Evolutionary conservation across 768 basidiomycete species (phyloP).

Genomic region (Suillus alpinus): DNA sequence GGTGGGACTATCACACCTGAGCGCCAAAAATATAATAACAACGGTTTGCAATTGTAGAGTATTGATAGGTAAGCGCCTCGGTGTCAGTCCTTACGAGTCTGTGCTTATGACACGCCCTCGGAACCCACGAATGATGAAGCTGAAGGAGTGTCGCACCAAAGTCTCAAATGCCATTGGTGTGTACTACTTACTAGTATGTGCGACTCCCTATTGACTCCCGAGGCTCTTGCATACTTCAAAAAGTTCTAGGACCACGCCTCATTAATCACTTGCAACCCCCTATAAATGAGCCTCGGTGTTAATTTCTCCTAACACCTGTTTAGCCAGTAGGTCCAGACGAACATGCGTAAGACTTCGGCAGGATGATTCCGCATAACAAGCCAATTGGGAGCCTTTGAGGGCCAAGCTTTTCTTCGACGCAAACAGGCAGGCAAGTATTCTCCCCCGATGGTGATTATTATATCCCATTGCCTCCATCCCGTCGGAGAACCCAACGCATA

Average conservation of each 20-base stretch:
- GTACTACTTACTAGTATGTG: neutral
- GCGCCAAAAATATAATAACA: neutral
- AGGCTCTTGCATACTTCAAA: neutral
- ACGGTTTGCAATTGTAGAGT: neutral
- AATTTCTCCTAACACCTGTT: neutral
- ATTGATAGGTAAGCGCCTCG: neutral
- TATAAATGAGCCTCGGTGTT: neutral
- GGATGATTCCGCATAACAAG: neutral
- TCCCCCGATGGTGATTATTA: neutral
- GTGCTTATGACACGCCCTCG: neutral
- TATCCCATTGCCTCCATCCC: neutral
- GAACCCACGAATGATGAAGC: neutral
- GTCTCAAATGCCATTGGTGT: neutral
- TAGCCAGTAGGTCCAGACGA: neutral
- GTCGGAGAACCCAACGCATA: neutral
- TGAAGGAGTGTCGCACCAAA: neutral
- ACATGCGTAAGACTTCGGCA: neutral
- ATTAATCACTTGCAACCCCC: neutral
- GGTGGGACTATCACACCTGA: neutral
- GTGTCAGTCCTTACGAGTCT: neutral
- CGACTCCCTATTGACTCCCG: neutral
- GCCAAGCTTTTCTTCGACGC: neutral
- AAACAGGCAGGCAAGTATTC: neutral
- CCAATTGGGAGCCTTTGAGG: neutral
- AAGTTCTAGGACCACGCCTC: neutral